Evolutionary conservation across 306 rosid genomes (phyloP).

Genomic region (Lathyrus oleraceus): DNA sequence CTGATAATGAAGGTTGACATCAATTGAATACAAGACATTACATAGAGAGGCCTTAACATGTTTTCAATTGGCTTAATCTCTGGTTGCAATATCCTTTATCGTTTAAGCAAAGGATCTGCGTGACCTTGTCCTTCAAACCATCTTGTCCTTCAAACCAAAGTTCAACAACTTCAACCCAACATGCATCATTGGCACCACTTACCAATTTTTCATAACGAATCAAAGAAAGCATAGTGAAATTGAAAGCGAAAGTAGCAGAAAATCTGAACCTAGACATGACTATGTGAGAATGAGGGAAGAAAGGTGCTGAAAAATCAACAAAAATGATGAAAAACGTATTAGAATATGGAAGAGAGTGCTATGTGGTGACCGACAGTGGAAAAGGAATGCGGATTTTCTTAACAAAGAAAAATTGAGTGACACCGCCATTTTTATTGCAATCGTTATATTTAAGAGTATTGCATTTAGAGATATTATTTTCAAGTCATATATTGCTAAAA

Average conservation of each 20-base stretch:
- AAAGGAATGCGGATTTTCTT: no score
- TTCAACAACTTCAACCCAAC: no score
- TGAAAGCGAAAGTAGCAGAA: not conserved
- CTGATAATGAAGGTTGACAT: not conserved
- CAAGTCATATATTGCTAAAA: no score
- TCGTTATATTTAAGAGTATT: no score
- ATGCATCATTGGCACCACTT: not conserved
- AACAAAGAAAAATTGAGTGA: no score
- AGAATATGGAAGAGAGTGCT: not conserved
- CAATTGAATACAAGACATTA: not conserved
- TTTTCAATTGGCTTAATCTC: not conserved
- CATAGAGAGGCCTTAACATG: not conserved
- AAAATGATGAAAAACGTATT: not conserved
- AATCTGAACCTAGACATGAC: not conserved
- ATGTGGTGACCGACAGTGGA: no score
- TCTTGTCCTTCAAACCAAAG: not conserved
- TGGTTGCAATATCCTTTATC: no score
- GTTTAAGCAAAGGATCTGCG: not conserved
- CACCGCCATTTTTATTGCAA: no score
- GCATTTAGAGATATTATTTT: no score
- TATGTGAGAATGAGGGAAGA: no score
- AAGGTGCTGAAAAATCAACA: not conserved
- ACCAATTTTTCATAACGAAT: not conserved
- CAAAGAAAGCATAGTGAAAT: not conserved
- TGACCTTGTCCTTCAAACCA: not conserved